Base-by-base conservation (phyloP, 2,329 filamentous ascomycete species). In the Bertia moriformis region DNA sequence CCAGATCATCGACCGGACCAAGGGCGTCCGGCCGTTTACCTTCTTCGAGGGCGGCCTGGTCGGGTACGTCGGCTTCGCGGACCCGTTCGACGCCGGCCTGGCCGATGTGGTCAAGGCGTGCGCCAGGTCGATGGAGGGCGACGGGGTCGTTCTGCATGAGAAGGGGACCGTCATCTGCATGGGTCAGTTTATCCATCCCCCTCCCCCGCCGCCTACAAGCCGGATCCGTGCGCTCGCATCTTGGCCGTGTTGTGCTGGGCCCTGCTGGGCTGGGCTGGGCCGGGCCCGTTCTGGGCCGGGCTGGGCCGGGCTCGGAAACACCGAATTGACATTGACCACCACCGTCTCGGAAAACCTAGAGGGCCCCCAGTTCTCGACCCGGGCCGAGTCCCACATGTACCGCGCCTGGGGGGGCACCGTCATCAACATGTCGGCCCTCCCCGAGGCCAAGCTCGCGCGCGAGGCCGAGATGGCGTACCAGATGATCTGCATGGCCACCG, bases 401-500 rank as follows among this genome's bases (percentile, higher is more conserved):
- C 85, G 91, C 49, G 70, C 75, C 43, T 95, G 87, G 84, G 89
- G 89, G 51, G 89, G 88, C 49, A 83, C 76, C 47, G 84, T 96
- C 39, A 96, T 98, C 69, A 96, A 96, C 73, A 98, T 98, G 91
- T 93, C 85, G 36, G 82, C 81, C 13, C 71, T 98, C 14, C 91
- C 91, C 17, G 91, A 98, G 65, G 83, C 89, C 38, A 98, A 98
- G 69, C 78, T 98, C 14, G 91, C 91, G 7, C 78, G 85, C 40
- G 91, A 98, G 66, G 91, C 91, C 17, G 91, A 98, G 67, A 83
- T 98, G 50, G 83, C 82, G 24, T 96, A 96, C 62, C 87, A 93
- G 66, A 93, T 95, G 74, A 93, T 98, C 53, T 94, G 89, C 69
- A 98, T 98, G 91, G 86, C 86, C 22, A 98, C 91, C 19, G 91